These are phyloP conservation scores for Rubia balearica DNA, from an alignment of 305 asterid species.

Conservation along the genomic window DNA sequence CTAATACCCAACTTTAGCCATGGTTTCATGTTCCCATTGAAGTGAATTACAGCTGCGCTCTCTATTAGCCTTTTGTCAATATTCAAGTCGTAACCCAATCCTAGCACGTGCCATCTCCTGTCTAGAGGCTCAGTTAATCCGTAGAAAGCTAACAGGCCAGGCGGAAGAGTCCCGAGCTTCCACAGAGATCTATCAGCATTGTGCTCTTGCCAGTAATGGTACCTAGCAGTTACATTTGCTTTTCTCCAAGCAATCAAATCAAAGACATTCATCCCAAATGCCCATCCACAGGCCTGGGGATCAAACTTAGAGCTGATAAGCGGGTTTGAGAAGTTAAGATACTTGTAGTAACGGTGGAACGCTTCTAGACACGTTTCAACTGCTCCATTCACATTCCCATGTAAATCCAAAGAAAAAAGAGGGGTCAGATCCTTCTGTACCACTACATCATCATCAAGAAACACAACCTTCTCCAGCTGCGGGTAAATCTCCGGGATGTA, in stretches of 20 bases:
- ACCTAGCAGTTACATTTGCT: slow-evolving; percentile 50
- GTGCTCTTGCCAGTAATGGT: slow-evolving; percentile 68
- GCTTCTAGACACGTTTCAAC: slow-evolving; percentile 75
- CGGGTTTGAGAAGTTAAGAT: slow-evolving; percentile 76
- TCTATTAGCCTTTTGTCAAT: slow-evolving; percentile 59
- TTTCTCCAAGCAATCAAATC: slow-evolving; percentile 62
- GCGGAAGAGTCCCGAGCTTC: slow-evolving; percentile 83
- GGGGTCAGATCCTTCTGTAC: slow-evolving; percentile 66
- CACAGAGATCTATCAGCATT: slow-evolving; percentile 61
- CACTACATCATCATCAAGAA: slow-evolving; percentile 67
- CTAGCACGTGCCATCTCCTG: slow-evolving; percentile 76
- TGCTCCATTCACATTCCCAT: slow-evolving; percentile 73
- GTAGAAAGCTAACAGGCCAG: slow-evolving; percentile 66
- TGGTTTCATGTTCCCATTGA: slow-evolving; percentile 75
- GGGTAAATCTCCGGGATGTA: slow-evolving; percentile 74
- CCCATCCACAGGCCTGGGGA: slow-evolving; percentile 84
- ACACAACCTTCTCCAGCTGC: slow-evolving; percentile 54
- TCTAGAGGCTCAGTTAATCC: slow-evolving; percentile 69
- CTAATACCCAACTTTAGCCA: slow-evolving; percentile 78
- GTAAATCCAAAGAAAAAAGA: slow-evolving; percentile 52
- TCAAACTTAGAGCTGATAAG: slow-evolving; percentile 47
- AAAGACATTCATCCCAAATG: slow-evolving; percentile 67
- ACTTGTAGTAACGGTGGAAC: slow-evolving; percentile 63
- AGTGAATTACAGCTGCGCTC: slow-evolving; percentile 78
- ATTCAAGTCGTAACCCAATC: slow-evolving; percentile 60